Conservation (phyloP, 306 rosid genomes). For the peach (Prunus persica) region DNA sequence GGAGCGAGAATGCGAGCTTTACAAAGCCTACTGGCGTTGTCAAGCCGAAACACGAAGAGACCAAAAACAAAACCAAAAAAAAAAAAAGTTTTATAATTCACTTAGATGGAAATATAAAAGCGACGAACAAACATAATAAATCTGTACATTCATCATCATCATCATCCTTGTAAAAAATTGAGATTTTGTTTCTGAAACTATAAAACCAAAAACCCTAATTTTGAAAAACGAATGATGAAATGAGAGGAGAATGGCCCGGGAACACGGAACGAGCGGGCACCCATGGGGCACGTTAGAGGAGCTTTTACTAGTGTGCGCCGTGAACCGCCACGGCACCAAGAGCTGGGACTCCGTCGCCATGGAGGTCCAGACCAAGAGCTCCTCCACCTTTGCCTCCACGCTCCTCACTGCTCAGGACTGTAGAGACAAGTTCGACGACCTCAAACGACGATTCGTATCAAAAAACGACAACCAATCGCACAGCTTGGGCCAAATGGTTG, state of each 20-base stretch:
- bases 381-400: slow-evolving; percentile 13
- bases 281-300: slow-evolving; percentile 61
- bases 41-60: background rate
- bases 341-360: slow-evolving; percentile 51
- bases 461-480: slow-evolving; percentile 14
- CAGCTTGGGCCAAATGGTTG: slow-evolving; percentile 21
- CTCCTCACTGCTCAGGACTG: slow-evolving; percentile 32
- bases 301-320: slow-evolving; percentile 56
- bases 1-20: background rate
- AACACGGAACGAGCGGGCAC: slow-evolving; percentile 39
- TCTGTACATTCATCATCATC: background rate
- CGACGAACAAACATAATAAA: slow-evolving; percentile 5
- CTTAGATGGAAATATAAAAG: slow-evolving; percentile 3
- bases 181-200: background rate
- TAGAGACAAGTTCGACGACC: slow-evolving; percentile 30
- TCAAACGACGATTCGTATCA: slow-evolving; percentile 37
- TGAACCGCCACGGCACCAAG: slow-evolving; percentile 42
- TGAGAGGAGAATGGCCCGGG: slow-evolving; percentile 46
- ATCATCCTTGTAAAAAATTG: slow-evolving; percentile 1
- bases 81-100: background rate
- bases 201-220: slow-evolving; percentile 46
- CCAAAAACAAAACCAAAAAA: too few species aligned
- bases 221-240: slow-evolving; percentile 37
- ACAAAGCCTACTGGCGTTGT: background rate
- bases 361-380: slow-evolving; percentile 30